Evolutionary conservation across 352 stramenopile genomes (phyloP), one percentile per base, ranked within the genome.

Genomic region (Phytophthora cactorum): DNA sequence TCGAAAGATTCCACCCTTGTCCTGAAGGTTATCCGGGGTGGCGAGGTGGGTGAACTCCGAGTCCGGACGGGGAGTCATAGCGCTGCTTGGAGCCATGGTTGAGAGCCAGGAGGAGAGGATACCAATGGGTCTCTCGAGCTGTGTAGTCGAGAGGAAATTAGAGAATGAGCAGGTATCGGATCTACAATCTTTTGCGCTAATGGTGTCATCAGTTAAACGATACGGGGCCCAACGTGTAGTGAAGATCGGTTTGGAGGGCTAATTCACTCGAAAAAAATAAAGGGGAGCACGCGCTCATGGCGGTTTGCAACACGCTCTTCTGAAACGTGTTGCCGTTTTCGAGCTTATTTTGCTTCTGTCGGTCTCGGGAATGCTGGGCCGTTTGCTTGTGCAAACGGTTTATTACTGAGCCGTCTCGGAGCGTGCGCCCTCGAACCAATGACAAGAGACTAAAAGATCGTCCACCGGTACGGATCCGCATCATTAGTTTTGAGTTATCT

Each of bases 351-450:
- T 22, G 17, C 17, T 22, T 22, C 17, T 22, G 17, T 22, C 17
- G 17, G 17, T 22, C 17, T 22, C 17, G 17, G 17, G 0, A 22
- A 22, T 22, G 12, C n/a, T 44, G 11, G 29, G 17, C 31, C 22
- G 25, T 62, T 17, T 29, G 29, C 31, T 39, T 39, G 7, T 45
- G 52, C 43, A 53, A 52, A 52, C 61, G 46, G 22, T 22, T 14
- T 60, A 44, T 70, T 59, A 31, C 32, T 60, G 54, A 70, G 22
- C 39, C 7, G 55, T 53, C 4, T 32, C 25, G 32, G 49, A 36
- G 56, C 63, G 51, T 58, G 56, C 22, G 63, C 31, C 63, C 39
- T 64, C 22, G 38, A 29, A 15, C 63, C 63, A 71, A 71, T 71
- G 36, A 27, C 57, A 45, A 62, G 15, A 39, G 52, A 12, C 22